These are phyloP conservation scores for Pichia sp. DNA, from an alignment of 1,139 yeast species.

Conservation along the genomic window DNA sequence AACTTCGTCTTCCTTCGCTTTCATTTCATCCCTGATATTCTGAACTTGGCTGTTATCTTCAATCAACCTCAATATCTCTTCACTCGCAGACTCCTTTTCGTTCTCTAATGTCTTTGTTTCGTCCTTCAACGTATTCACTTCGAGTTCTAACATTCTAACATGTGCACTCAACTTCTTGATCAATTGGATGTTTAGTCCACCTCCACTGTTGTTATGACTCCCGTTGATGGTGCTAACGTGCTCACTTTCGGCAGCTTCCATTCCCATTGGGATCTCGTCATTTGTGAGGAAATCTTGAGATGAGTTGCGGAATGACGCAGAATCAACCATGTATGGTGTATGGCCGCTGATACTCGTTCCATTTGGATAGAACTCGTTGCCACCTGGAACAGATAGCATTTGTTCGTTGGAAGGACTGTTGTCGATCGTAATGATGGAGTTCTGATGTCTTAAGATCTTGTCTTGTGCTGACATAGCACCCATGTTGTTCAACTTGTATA, in stretches of 20 bases:
- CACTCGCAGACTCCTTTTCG: conserved; percentile 68
- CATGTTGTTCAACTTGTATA: conserved; percentile 14
- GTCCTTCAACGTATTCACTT: conserved; percentile 62
- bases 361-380: background rate
- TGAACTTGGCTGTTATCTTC: conserved; percentile 52
- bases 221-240: conserved; percentile 20
- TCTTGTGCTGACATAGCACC: conserved; percentile 20
- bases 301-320: conserved; percentile 1
- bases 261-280: conserved; percentile 21
- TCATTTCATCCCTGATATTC: conserved; percentile 38
- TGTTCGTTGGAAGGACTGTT: conserved; percentile 3
- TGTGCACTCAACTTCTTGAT: conserved; percentile 73
- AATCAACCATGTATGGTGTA: background rate
- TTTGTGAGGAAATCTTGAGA: conserved; percentile 6
- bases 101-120: conserved; percentile 52
- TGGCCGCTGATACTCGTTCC: background rate
- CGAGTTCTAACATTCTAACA: conserved; percentile 78
- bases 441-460: conserved; percentile 22
- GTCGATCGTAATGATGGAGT: conserved; percentile 18
- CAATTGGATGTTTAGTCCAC: conserved; percentile 50
- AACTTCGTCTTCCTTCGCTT: conserved; percentile 38
- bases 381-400: conserved; percentile 7
- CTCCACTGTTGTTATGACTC: conserved; percentile 9
- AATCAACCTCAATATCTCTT: conserved; percentile 59
- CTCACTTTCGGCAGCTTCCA: conserved; percentile 26